Conservation (phyloP, 1,284 basidiomycete genomes). For the Sphaerobolus stellatus region DNA sequence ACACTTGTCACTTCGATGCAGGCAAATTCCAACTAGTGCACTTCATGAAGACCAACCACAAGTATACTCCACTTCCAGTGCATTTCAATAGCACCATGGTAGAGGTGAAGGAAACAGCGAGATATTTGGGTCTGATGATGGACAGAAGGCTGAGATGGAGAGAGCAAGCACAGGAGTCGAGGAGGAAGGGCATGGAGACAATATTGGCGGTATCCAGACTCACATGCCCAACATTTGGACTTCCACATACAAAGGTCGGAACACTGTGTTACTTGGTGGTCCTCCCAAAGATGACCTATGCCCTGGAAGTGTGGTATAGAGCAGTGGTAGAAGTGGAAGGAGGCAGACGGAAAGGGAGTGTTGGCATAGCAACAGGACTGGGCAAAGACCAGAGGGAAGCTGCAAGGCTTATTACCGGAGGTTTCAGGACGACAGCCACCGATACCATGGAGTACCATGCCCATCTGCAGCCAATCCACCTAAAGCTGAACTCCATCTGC, state of each 20-base stretch:
- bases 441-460: constrained; percentile 17
- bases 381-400: constrained; percentile 8
- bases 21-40: constrained; percentile 14
- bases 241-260: constrained; percentile 1
- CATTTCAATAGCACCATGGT: not conserved
- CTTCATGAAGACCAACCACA: not conserved
- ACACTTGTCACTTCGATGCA: constrained; percentile 9
- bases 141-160: constrained; percentile 10
- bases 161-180: constrained; percentile 2
- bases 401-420: constrained; percentile 18
- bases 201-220: constrained; percentile 5
- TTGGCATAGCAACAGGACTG: constrained; percentile 1
- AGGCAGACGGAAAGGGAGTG: not conserved
- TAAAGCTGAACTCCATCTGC: constrained; percentile 12
- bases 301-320: constrained; percentile 6
- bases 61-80: not conserved
- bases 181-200: constrained; percentile 7
- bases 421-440: constrained; percentile 15
- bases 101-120: not conserved
- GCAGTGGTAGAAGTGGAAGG: not conserved
- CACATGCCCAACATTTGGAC: constrained; percentile 1
- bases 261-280: constrained; percentile 11
- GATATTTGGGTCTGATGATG: constrained; percentile 4
- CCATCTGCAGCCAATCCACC: constrained; percentile 12
- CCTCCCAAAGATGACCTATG: constrained; percentile 10